phyloP scores from a whole-genome alignment of 1,284 basidiomycete genomes.

The Laetiporus sulphureus region DNA sequence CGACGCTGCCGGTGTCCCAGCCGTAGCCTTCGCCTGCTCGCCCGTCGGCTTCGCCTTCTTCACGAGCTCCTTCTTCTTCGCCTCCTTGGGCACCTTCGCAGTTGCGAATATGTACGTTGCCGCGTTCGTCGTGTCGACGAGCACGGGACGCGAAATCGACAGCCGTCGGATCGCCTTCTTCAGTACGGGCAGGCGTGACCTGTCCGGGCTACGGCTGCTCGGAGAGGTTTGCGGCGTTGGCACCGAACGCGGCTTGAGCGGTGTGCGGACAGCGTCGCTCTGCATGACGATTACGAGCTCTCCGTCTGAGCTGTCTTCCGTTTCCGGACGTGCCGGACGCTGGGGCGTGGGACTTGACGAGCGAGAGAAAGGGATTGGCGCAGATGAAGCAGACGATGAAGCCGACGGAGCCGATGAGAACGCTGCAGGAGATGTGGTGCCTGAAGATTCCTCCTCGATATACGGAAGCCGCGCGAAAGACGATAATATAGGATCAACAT shows the following conservation, averaged over 20 bases:
- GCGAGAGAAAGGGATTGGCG: not conserved
- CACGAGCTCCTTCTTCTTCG: not conserved
- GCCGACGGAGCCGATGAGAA: not conserved
- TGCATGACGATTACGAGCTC: slow-evolving; percentile 17
- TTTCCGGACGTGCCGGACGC: not conserved
- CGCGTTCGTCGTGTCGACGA: slow-evolving; percentile 20
- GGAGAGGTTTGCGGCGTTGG: no score
- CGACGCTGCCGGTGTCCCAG: not conserved
- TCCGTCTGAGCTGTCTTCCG: slow-evolving; percentile 11
- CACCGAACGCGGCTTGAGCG: not conserved
- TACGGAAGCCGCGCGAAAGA: not conserved
- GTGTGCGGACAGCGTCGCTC: slow-evolving; percentile 7
- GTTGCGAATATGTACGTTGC: slow-evolving; percentile 7
- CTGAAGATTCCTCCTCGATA: not conserved
- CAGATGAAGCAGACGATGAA: not conserved
- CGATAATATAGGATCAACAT: not conserved
- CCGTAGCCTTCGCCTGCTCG: not conserved
- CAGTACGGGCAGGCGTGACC: slow-evolving; percentile 20
- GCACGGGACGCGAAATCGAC: slow-evolving; percentile 21
- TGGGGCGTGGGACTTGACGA: not conserved
- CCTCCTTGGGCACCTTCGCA: not conserved
- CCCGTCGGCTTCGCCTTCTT: slow-evolving; percentile 2
- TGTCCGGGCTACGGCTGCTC: slow-evolving; percentile 13
- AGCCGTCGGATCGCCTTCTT: slow-evolving; percentile 20
- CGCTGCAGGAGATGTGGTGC: not conserved